phyloP scores from a whole-genome alignment of 768 basidiomycete species.

The Tephrocybe sp. region DNA sequence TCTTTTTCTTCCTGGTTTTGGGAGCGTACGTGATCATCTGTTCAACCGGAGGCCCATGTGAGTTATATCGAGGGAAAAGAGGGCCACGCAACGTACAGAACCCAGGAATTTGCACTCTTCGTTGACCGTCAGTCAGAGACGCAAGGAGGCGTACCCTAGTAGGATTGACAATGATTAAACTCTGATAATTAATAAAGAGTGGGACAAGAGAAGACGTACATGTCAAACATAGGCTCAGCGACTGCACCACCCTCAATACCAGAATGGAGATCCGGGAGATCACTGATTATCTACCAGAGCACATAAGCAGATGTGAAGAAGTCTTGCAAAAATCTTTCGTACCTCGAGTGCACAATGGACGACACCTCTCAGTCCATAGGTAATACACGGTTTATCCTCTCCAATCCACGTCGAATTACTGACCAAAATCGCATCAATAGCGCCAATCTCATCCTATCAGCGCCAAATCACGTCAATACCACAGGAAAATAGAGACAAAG shows the following conservation, averaged over 20 bases:
- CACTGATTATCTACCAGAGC: conserved; percentile 56
- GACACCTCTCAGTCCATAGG: conserved; percentile 92
- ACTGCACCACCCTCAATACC: conserved; percentile 91
- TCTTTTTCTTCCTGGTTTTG: conserved; percentile 64
- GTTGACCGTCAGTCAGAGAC: conserved; percentile 57
- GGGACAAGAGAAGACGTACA: conserved; percentile 43
- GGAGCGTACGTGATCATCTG: conserved; percentile 76
- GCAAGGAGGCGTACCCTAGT: conserved; percentile 77
- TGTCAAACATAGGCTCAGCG: conserved; percentile 89
- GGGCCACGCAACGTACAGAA: conserved; percentile 64
- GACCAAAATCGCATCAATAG: conserved; percentile 86
- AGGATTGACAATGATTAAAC: neutral
- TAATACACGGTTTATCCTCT: conserved; percentile 88
- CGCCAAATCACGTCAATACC: neutral
- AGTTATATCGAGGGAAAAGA: neutral
- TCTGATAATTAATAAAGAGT: neutral
- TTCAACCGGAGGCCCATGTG: neutral
- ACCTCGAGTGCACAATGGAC: conserved; percentile 84
- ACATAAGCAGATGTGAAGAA: neutral
- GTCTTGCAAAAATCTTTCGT: neutral
- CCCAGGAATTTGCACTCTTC: conserved; percentile 65
- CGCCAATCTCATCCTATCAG: conserved; percentile 75
- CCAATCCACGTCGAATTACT: conserved; percentile 98
- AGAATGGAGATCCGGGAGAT: conserved; percentile 82
- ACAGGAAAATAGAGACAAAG: neutral